Percentiles rank a stretch among this genome's conserved stretches.
phyloP scores from a whole-genome alignment of 495 filamentous ascomycete species.

The Penicillium crystallinum region DNA sequence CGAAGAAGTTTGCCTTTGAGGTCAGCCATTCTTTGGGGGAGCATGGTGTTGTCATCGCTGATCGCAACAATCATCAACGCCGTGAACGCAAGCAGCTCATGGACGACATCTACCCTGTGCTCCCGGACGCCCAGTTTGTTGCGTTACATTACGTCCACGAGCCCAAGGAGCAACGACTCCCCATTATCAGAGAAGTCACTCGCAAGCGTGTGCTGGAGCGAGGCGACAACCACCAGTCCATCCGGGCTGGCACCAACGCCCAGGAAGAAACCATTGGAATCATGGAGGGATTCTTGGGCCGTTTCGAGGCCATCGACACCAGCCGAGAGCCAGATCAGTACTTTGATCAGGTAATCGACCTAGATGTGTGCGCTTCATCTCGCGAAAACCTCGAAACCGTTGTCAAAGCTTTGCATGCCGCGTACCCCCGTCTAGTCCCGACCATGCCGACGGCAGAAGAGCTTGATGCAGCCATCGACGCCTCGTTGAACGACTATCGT shows the following conservation, averaged over 20 bases:
- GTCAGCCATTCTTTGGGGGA: slow-evolving; percentile 55
- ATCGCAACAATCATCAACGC: slow-evolving; percentile 87
- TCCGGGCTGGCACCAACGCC: slow-evolving; percentile 68
- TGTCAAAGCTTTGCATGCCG: slow-evolving; percentile 58
- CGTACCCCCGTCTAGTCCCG: slow-evolving; percentile 70
- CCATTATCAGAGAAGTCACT: slow-evolving; percentile 67
- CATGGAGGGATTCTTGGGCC: slow-evolving; percentile 87
- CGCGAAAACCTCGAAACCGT: slow-evolving; percentile 82
- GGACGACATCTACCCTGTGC: slow-evolving; percentile 59
- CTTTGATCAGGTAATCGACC: slow-evolving; percentile 80
- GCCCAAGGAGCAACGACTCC: slow-evolving; percentile 48
- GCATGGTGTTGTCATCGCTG: slow-evolving; percentile 74
- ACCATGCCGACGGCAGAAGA: slow-evolving; percentile 66
- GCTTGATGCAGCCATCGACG: slow-evolving; percentile 73
- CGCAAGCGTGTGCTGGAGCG: slow-evolving; percentile 73
- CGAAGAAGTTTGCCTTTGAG: slow-evolving; percentile 64
- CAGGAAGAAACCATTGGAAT: slow-evolving; percentile 70
- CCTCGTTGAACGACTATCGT: slow-evolving; percentile 70
- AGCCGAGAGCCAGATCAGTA: slow-evolving; percentile 60
- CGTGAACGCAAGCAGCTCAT: slow-evolving; percentile 86
- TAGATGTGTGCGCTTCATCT: slow-evolving; percentile 71
- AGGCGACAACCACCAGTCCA: slow-evolving; percentile 97
- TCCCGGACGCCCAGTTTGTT: slow-evolving; percentile 65
- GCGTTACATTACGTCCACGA: slow-evolving; percentile 91
- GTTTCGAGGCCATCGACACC: slow-evolving; percentile 73